These are phyloP conservation scores for Capronia epimyces DNA, from an alignment of 2,329 filamentous ascomycete genomes.

Conservation along the genomic window DNA sequence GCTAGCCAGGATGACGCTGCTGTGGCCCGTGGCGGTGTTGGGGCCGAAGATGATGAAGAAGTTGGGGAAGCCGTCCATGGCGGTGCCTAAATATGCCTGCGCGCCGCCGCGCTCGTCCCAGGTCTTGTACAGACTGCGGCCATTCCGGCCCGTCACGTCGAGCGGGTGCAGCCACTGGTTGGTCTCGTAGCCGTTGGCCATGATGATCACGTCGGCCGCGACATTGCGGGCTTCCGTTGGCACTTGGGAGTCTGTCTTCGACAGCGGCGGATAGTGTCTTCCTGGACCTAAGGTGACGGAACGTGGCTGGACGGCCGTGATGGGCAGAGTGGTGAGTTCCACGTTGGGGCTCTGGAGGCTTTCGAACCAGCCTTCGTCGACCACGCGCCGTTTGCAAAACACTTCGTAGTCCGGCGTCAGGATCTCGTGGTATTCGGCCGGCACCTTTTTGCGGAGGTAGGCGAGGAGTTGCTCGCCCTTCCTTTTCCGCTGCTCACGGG, in stretches of 20 bases:
- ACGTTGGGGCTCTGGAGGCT: conserved; percentile 51
- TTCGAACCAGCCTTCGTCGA: conserved; percentile 53
- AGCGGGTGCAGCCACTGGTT: conserved; percentile 52
- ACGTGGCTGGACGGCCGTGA: conserved; percentile 46
- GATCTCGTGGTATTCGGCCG: conserved; percentile 56
- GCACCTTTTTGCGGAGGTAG: conserved; percentile 48
- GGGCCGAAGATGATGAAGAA: conserved; percentile 59
- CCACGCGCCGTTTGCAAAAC: conserved; percentile 61
- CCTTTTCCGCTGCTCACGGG: conserved; percentile 36
- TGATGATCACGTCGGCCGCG: conserved; percentile 55
- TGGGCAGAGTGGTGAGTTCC: conserved; percentile 49
- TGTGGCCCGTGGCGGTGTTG: conserved; percentile 59
- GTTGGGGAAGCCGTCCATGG: conserved; percentile 59
- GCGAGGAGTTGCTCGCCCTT: conserved; percentile 43
- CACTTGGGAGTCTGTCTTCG: conserved; percentile 22
- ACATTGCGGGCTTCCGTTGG: conserved; percentile 40
- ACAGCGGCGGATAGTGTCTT: conserved; percentile 39
- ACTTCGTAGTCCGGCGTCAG: conserved; percentile 58
- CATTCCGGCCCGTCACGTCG: conserved; percentile 48
- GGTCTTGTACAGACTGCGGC: conserved; percentile 49
- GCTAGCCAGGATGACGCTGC: conserved; percentile 53
- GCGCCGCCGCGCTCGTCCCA: conserved; percentile 57
- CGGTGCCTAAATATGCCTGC: conserved; percentile 56
- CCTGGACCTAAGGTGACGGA: conserved; percentile 51
- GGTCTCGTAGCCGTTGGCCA: conserved; percentile 58